Evolutionary conservation across 495 filamentous ascomycete species (phyloP), one percentile per base, ranked within the genome.

Genomic region (Usnea hakonensis): DNA sequence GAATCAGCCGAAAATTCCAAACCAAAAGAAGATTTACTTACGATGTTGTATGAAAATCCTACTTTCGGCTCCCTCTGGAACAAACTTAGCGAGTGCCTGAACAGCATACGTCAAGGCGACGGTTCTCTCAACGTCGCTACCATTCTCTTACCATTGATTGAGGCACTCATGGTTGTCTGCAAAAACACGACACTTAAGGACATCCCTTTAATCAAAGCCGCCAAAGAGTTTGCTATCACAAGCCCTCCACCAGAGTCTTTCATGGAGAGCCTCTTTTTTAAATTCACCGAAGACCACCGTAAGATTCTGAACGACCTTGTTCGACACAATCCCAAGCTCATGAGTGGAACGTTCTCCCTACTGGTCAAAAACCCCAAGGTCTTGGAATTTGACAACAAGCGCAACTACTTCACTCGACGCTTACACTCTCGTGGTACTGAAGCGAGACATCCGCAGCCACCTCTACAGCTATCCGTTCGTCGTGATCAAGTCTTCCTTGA

Each of bases 341-440:
- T 99, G 94, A 96, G 92, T 65, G 94, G 92, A 46, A 95, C 91
- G 17, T 96, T 99, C 75, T 91, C 92, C 10, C 78, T 97, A 41
- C 78, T 99, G 33, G 92, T 97, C 65, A 96, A 96, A 78, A 99
- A 99, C 69, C 95, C 94, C 52, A 97, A 97, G 81, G 94, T 99
- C 17, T 76, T 99, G 53, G 94, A 99, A 68, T 99, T 99, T 69
- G 94, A 99, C 73, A 99, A 97, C 77, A 99, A 99, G 81, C 92
- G 95, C 67, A 97, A 95, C 73, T 99, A 94, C 81, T 99, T 99
- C 78, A 97, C 83, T 73, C 89, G 95, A 50, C 89, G 89, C 65
- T 81, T 99, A 23, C 94, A 97, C 72, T 81, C 84, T 40, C 89
- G 92, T 59, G 79, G 77, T 9, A 80, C 81, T 16, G 83, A 88